These are phyloP conservation scores for Colletotrichum acutatum DNA, from an alignment of 2,329 filamentous ascomycete species.

Conservation along the genomic window DNA sequence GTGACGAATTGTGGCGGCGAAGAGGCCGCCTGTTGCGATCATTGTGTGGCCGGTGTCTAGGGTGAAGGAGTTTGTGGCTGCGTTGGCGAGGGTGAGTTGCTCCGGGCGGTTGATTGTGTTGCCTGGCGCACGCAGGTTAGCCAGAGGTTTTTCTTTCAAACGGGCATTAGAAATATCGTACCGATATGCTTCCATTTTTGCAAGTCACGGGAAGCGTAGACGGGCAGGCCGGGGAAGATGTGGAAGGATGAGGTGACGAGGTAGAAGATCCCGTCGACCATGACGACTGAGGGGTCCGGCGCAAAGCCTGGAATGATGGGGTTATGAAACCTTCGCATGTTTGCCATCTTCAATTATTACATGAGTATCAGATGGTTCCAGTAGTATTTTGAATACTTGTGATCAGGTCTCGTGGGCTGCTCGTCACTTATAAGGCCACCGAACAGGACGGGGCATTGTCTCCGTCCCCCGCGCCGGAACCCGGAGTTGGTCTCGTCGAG, in stretches of 20 bases:
- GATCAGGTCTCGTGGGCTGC: background rate
- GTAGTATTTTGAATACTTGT: too few relatives aligned
- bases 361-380: too few relatives aligned
- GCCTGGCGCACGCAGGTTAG: background rate
- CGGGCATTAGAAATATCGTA: too few relatives aligned
- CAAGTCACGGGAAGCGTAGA: constrained; percentile 47
- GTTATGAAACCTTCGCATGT: constrained; percentile 41
- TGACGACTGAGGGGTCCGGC: constrained; percentile 44
- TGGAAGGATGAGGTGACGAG: constrained; percentile 68
- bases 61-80: background rate
- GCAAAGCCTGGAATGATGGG: constrained; percentile 45
- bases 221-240: constrained; percentile 65
- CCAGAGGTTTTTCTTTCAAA: background rate
- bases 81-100: constrained; percentile 10
- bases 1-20: constrained; percentile 40
- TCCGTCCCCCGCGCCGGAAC: background rate
- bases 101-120: constrained; percentile 21
- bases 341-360: too few relatives aligned
- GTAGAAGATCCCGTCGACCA: constrained; percentile 44
- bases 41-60: constrained; percentile 24
- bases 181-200: constrained; percentile 45
- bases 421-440: background rate
- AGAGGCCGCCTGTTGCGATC: constrained; percentile 34
- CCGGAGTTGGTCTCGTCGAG: background rate
- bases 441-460: background rate